Evolutionary conservation across 495 filamentous ascomycete genomes (phyloP), one percentile per base, ranked within the genome.

Genomic region (Penicillium crystallinum): DNA sequence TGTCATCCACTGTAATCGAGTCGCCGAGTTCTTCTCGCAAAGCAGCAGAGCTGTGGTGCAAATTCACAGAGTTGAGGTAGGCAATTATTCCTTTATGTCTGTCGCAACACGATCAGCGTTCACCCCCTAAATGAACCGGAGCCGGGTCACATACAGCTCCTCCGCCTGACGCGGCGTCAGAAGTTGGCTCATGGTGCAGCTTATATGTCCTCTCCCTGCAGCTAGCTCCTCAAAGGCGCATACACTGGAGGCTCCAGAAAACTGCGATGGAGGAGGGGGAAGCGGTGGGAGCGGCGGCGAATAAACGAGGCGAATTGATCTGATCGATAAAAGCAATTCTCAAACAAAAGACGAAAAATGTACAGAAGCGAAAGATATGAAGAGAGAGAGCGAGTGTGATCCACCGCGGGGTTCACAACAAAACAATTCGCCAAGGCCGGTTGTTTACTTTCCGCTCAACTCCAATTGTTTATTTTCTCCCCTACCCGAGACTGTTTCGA

Each of bases 71-170:
- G 36, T 80, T 76, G 15, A 96, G 80, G 66, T 96, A 96, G 60
- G 91, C 90, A 49, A 96, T 85, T 44, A 96, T 86, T 30, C 90
- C 83, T 75, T 92, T 91, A 72, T 96, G 89, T 63, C 91, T 96
- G 74, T 54, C 55, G 41, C 18, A 47, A 46, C 37, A 51, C 21
- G 30, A 15, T 61, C 47, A 44, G 55, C 19, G 22, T 29, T 58
- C 37, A 60, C 50, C 41, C 2, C 34, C 25, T 33, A 40, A 25
- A 49, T 35, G 36, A 21, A 12, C 34, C 30, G 33, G 34, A 15
- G 48, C 34, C 22, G 25, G 22, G 58, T 54, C 45, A 76, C 83
- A 66, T 80, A 92, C 89, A 92, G 86, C 81, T 95, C 89, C 55
- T 95, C 89, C 55, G 89, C 88, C 77, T 95, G 89, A 57, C 88